Conservation (phyloP, 2,329 filamentous ascomycete genomes). For the Venturia nashicola region DNA sequence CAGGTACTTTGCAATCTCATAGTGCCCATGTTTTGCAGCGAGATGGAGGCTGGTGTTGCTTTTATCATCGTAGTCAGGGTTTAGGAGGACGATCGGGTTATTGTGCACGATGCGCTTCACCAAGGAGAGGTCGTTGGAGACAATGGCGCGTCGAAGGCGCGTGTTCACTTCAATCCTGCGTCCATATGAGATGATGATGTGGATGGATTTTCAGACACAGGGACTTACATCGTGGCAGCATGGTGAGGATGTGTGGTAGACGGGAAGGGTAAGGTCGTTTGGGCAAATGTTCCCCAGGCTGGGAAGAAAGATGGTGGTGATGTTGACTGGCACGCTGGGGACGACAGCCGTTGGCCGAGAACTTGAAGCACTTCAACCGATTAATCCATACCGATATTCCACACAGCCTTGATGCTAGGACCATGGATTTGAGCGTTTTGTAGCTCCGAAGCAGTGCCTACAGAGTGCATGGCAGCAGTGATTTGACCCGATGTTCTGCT, state of each 20-base stretch:
- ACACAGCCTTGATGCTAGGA: no score
- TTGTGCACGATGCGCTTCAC: constrained; percentile 65
- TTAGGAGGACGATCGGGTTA: constrained; percentile 60
- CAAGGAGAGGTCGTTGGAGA: constrained; percentile 59
- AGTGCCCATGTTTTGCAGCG: constrained; percentile 60
- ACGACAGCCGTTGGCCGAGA: neutral
- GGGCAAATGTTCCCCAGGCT: neutral
- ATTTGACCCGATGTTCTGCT: no score
- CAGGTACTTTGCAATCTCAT: constrained; percentile 56
- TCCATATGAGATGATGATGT: neutral
- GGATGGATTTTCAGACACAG: neutral
- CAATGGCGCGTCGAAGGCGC: constrained; percentile 71
- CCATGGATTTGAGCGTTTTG: no score
- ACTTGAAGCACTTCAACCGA: no score
- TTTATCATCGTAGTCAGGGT: constrained; percentile 63
- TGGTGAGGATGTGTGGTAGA: neutral
- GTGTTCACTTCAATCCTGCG: constrained; percentile 63
- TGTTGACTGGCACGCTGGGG: neutral
- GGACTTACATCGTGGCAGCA: constrained; percentile 8
- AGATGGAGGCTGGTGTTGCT: constrained; percentile 79
- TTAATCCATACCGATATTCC: neutral
- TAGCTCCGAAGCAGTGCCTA: no score
- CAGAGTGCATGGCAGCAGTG: no score
- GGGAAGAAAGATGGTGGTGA: neutral
- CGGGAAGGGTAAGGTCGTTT: neutral